These are phyloP conservation scores for Cucumis hystrix DNA, from an alignment of 306 rosid species.

Conservation along the genomic window DNA sequence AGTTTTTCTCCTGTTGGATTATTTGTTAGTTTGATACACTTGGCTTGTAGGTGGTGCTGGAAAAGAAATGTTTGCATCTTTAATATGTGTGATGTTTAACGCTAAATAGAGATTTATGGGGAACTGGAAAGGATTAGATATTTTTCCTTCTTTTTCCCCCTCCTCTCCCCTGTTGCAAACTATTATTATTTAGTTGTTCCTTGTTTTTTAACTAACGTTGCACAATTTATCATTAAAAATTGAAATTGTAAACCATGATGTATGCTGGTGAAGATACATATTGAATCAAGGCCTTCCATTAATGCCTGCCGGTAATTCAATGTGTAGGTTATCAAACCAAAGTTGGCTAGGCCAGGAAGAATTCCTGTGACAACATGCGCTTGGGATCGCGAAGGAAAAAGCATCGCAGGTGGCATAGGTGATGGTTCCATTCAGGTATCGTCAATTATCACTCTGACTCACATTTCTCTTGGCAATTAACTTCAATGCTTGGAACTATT, in stretches of 20 bases:
- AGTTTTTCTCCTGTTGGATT: not conserved
- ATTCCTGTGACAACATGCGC: conserved; percentile 84
- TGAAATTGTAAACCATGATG: no score
- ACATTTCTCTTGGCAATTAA: not conserved
- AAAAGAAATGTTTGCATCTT: not conserved
- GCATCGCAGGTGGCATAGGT: conserved; percentile 84
- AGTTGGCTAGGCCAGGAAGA: conserved; percentile 83
- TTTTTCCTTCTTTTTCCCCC: not conserved
- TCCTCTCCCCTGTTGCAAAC: not conserved
- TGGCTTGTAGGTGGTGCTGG: not conserved
- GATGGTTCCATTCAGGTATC: conserved; percentile 92
- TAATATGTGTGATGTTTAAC: not conserved
- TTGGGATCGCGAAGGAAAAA: conserved; percentile 81
- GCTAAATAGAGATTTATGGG: not conserved
- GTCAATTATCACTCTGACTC: not conserved
- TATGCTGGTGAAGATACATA: not conserved
- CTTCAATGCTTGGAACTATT: not conserved
- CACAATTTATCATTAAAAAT: not conserved
- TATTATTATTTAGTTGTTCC: not conserved
- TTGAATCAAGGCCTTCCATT: not conserved
- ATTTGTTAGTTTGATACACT: not conserved
- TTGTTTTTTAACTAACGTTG: not conserved
- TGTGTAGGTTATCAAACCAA: conserved; percentile 84
- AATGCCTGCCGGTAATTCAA: conserved; percentile 9
- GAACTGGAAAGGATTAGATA: not conserved